These are phyloP conservation scores for Ogataea wickerhamii DNA, from an alignment of 805 yeast species.

Conservation along the genomic window DNA sequence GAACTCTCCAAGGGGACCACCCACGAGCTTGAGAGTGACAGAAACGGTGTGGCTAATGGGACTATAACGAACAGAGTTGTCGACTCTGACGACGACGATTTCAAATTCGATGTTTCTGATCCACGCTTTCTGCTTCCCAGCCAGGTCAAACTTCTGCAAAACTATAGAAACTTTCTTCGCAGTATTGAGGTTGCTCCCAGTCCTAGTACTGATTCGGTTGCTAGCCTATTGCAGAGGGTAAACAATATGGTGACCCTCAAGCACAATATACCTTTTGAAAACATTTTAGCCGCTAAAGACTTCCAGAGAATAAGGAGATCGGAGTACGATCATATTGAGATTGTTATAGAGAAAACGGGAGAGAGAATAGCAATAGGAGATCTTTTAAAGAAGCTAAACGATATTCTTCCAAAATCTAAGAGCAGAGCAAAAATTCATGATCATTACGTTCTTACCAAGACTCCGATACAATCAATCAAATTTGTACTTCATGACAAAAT, in stretches of 20 bases:
- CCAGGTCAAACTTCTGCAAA: conserved; percentile 19
- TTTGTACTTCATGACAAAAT: conserved; percentile 21
- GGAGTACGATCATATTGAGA: conserved; percentile 17
- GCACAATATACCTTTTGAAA: conserved; percentile 9
- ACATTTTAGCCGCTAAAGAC: conserved; percentile 12
- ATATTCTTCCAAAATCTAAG: conserved; percentile 37
- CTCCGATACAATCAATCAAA: conserved; percentile 43
- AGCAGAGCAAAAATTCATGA: conserved; percentile 45
- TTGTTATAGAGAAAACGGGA: conserved; percentile 17
- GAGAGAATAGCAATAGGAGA: conserved; percentile 17
- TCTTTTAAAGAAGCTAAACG: conserved; percentile 22
- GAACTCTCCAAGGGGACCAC: conserved; percentile 39
- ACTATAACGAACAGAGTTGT: conserved; percentile 32
- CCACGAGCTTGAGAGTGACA: conserved; percentile 26
- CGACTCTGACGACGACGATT: conserved; percentile 21
- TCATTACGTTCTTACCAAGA: conserved; percentile 48
- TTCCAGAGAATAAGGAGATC: conserved; percentile 25
- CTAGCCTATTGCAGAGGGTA: conserved; percentile 4
- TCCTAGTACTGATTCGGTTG: conserved; percentile 7
- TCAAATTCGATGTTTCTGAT: conserved; percentile 19
- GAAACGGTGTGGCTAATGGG: conserved; percentile 23
- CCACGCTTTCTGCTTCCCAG: conserved; percentile 30
- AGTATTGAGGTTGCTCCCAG: conserved; percentile 16
- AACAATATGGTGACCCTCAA: conserved; percentile 1
- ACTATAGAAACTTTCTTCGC: conserved; percentile 22